Base-by-base conservation (phyloP, 2,329 filamentous ascomycete species). In the Botryosphaeria dothidea region DNA sequence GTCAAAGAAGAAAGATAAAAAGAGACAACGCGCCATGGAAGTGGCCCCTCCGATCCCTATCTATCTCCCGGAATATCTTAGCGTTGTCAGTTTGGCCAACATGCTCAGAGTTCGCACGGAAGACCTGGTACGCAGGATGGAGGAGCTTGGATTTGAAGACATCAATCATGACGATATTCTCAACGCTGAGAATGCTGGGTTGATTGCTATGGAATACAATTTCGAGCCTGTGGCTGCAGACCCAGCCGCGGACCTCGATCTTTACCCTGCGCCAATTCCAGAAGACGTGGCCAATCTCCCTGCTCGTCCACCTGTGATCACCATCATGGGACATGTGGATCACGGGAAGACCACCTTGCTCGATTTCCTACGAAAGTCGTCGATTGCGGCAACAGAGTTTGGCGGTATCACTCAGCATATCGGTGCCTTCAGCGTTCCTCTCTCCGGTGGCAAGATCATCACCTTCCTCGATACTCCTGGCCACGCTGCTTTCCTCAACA, bases 271-370 rank as follows among this genome's bases (percentile, higher is more conserved):
- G 27, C 86, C 87, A 65, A 73, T 62, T 66, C 72, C 62, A 8
- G 88, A 88, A 71, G 92, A 94, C 75, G 85, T 82, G 56, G 87
- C 90, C 0, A 71, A 77, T 15, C 78, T 97, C 7, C 92, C 93
- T 1, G 78, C 82, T 36, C 87, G 96, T 17, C 94, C 95, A 7
- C 96, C 95, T 0, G 92, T 99, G 38, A 93, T 99, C 43, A 98
- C 96, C 0, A 99, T 99, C 73, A 99, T 99, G 96, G 95, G 95
- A 2, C 95, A 99, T 69, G 95, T 99, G 71, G 96, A 99, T 75
- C 95, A 99, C 76, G 95, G 95, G 62, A 99, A 99, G 81, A 99
- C 95, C 0, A 99, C 96, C 0, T 88, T 99, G 46, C 83, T 99
- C 9, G 95, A 99, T 75, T 98, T 90, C 80, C 83, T 99, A 49